Percentiles rank a stretch among this genome's conserved stretches.
phyloP scores from a whole-genome alignment of 2,329 filamentous ascomycete species.

The Nigrograna mackinnonii region DNA sequence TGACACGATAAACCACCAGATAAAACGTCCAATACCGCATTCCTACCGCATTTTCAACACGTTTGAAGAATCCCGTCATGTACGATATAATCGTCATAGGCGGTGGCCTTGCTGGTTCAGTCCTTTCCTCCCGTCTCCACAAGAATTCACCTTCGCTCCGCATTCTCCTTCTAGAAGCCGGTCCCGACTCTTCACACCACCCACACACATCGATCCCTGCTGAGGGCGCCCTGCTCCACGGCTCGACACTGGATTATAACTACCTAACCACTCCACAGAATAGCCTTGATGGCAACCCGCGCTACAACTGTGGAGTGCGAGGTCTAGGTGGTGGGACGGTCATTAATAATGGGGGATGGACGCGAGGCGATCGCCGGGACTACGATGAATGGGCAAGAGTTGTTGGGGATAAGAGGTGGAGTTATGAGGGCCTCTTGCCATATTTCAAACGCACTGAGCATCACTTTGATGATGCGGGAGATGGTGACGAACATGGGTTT shows the following conservation, averaged over 20 bases:
- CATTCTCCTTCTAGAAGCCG: constrained; percentile 39
- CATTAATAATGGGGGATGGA: constrained; percentile 32
- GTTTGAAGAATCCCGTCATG: too few species aligned
- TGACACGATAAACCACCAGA: too few species aligned
- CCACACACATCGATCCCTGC: constrained; percentile 16
- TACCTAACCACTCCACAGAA: constrained; percentile 34
- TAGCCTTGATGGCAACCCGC: constrained; percentile 23
- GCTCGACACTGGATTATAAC: constrained; percentile 34
- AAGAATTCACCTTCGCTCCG: constrained; percentile 13
- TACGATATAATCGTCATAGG: constrained; percentile 30
- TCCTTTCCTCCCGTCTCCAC: constrained; percentile 33
- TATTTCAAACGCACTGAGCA: constrained; percentile 30
- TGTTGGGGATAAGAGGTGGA: constrained; percentile 27
- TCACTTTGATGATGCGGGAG: constrained; percentile 21
- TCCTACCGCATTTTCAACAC: too few species aligned
- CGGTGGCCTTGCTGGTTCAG: constrained; percentile 28
- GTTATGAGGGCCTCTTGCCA: constrained; percentile 27
- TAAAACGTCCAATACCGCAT: too few species aligned
- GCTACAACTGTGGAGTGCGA: constrained; percentile 33
- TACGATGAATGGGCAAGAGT: constrained; percentile 30
- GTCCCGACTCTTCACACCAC: constrained; percentile 21
- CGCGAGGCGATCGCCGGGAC: constrained; percentile 25
- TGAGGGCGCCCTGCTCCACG: constrained; percentile 23
- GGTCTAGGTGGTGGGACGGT: constrained; percentile 28
- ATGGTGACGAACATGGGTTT: constrained; percentile 24